Evolutionary conservation across 129 eudicot genomes (phyloP).

Genomic region (Pittosporum tobira): DNA sequence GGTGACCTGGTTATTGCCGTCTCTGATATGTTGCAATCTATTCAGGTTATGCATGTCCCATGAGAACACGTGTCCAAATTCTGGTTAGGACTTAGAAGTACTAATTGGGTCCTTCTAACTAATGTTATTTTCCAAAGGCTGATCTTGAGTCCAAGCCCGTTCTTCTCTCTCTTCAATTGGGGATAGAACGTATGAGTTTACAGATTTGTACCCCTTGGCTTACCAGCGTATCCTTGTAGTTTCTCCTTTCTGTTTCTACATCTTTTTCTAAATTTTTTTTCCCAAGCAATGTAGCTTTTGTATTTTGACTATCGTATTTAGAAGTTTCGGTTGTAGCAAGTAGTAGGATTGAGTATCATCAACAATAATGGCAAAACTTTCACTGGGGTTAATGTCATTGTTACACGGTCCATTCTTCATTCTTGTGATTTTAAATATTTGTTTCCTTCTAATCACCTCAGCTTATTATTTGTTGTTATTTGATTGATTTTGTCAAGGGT

Average conservation of each 20-base stretch:
- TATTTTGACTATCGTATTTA: not conserved
- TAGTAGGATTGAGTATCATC: not conserved
- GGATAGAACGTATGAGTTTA: not conserved
- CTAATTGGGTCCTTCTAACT: not conserved
- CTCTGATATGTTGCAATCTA: slow-evolving; percentile 90
- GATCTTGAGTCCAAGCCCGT: not conserved
- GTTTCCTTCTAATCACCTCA: not conserved
- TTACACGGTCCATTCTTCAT: not conserved
- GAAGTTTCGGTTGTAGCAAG: not conserved
- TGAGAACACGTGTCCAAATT: slow-evolving; percentile 13
- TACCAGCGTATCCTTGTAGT: not conserved
- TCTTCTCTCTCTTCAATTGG: not conserved
- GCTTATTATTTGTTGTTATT: slow-evolving; percentile 4
- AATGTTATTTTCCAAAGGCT: not conserved
- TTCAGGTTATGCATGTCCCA: slow-evolving; percentile 87
- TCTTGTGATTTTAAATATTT: not conserved
- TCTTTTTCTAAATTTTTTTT: not conserved
- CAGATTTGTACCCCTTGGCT: not conserved
- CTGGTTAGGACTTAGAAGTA: not conserved
- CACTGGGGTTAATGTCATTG: not conserved
- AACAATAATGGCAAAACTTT: not conserved
- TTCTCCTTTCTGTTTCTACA: too few relatives aligned
- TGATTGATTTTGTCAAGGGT: not conserved
- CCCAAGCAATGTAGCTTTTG: not conserved
- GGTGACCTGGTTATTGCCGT: slow-evolving; percentile 86